phyloP scores from a whole-genome alignment of 1,139 yeast species.

The Tardiomyces digboiensis region DNA sequence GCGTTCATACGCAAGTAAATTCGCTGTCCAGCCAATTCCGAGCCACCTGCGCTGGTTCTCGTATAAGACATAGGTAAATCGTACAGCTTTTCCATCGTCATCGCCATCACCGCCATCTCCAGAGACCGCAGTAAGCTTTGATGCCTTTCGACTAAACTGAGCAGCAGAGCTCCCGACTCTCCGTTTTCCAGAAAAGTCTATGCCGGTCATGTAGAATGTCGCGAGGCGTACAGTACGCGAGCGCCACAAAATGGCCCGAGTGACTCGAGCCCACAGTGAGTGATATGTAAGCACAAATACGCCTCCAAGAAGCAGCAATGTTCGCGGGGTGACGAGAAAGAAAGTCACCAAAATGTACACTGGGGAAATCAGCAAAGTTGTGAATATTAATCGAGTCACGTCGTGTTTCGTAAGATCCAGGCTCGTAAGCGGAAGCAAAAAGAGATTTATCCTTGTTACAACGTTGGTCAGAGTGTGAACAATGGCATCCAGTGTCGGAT shows the following conservation, averaged over 20 bases:
- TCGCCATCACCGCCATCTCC: constrained; percentile 41
- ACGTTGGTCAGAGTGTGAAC: constrained; percentile 73
- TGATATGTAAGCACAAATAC: constrained; percentile 69
- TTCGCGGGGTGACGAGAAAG: constrained; percentile 61
- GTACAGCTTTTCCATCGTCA: constrained; percentile 48
- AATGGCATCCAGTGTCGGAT: constrained; percentile 84
- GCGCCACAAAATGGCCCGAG: constrained; percentile 78
- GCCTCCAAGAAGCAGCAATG: constrained; percentile 52
- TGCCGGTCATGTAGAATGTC: constrained; percentile 77
- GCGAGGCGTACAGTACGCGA: constrained; percentile 59
- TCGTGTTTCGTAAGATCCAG: constrained; percentile 66
- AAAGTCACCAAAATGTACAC: constrained; percentile 61
- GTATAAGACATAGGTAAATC: constrained; percentile 87
- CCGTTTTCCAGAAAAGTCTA: constrained; percentile 58
- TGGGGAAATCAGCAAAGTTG: constrained; percentile 82
- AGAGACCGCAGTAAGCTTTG: constrained; percentile 21
- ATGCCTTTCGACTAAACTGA: neutral
- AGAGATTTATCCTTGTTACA: constrained; percentile 64
- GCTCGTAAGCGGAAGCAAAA: constrained; percentile 67
- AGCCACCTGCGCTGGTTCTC: constrained; percentile 97
- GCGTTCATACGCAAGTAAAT: constrained; percentile 83
- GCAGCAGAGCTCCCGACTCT: neutral
- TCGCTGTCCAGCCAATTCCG: constrained; percentile 97
- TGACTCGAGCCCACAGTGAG: constrained; percentile 73
- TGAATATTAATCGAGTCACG: constrained; percentile 66